These are phyloP conservation scores for Elymus sibiricus DNA, from an alignment of 176 grass and related monocot genomes.

Conservation along the genomic window DNA sequence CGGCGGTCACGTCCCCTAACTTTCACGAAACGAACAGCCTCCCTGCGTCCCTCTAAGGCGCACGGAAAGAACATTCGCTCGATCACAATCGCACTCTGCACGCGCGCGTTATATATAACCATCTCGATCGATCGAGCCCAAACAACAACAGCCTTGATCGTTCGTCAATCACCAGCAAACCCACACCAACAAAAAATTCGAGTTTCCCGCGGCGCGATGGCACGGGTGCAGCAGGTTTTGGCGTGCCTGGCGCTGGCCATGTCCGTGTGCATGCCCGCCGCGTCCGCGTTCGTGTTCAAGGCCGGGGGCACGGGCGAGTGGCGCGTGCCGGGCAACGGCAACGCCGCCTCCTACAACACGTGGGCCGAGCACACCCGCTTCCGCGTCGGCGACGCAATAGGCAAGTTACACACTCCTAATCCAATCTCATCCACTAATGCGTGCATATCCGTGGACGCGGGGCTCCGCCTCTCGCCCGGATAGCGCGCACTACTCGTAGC, in stretches of 20 bases:
- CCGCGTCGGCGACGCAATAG: slow-evolving; percentile 63
- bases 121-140: not conserved
- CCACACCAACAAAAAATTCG: too few species aligned
- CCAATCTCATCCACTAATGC: not conserved
- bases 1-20: slow-evolving; percentile 26
- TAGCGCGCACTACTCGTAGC: not conserved
- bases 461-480: not conserved
- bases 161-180: not conserved
- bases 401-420: slow-evolving; percentile 24
- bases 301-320: slow-evolving; percentile 66
- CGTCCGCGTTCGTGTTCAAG: slow-evolving; percentile 64
- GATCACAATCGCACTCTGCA: not conserved
- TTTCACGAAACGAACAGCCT: slow-evolving; percentile 62
- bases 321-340: slow-evolving; percentile 34
- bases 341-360: slow-evolving; percentile 49
- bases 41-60: not conserved
- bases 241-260: slow-evolving; percentile 26
- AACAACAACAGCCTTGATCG: not conserved
- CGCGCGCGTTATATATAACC: slow-evolving; percentile 21
- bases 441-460: not conserved
- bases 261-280: slow-evolving; percentile 28
- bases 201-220: slow-evolving; percentile 27
- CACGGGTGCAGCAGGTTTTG: slow-evolving; percentile 28
- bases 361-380: slow-evolving; percentile 85
- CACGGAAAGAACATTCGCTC: not conserved